Percentiles rank a stretch among this genome's conserved stretches.
phyloP scores from a whole-genome alignment of 2,329 filamentous ascomycete species.

The Penicillium capsulatum region DNA sequence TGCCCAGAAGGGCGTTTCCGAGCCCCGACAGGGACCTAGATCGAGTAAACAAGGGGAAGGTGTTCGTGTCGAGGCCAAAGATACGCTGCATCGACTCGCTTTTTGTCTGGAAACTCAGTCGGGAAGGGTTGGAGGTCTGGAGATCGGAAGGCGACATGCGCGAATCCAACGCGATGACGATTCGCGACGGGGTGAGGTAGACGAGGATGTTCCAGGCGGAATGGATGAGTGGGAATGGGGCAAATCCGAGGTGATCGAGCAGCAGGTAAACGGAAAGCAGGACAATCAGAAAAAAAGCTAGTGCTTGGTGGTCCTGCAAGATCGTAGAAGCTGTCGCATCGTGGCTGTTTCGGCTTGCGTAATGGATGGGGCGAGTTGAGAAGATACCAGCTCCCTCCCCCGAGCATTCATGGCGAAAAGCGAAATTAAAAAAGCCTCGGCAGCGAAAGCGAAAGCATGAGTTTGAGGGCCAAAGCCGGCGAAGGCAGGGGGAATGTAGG shows the following conservation, averaged over 20 bases:
- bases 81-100: constrained; percentile 62
- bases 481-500: background rate
- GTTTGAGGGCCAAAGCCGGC: constrained; percentile 1
- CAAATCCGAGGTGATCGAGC: constrained; percentile 29
- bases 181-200: constrained; percentile 37
- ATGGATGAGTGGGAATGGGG: constrained; percentile 29
- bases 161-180: constrained; percentile 49
- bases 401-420: constrained; percentile 36
- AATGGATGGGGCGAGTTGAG: constrained; percentile 26
- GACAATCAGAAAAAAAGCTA: constrained; percentile 30
- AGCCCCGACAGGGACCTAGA: constrained; percentile 54
- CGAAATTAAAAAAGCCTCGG: constrained; percentile 12
- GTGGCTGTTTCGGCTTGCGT: constrained; percentile 24
- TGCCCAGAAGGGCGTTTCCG: constrained; percentile 42
- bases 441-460: constrained; percentile 23
- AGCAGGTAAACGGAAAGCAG: constrained; percentile 28
- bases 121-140: constrained; percentile 39
- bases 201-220: constrained; percentile 38
- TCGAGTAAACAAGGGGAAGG: constrained; percentile 56
- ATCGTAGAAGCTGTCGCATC: constrained; percentile 32
- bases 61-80: constrained; percentile 58
- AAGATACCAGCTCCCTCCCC: constrained; percentile 29
- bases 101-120: constrained; percentile 50
- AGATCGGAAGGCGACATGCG: constrained; percentile 42
- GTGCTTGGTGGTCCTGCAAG: constrained; percentile 25